A percentile compares a stretch with the other conserved stretches of the same genome.
These are phyloP conservation scores for Pythium apleroticum DNA, from an alignment of 352 stramenopile species.

Conservation along the genomic window DNA sequence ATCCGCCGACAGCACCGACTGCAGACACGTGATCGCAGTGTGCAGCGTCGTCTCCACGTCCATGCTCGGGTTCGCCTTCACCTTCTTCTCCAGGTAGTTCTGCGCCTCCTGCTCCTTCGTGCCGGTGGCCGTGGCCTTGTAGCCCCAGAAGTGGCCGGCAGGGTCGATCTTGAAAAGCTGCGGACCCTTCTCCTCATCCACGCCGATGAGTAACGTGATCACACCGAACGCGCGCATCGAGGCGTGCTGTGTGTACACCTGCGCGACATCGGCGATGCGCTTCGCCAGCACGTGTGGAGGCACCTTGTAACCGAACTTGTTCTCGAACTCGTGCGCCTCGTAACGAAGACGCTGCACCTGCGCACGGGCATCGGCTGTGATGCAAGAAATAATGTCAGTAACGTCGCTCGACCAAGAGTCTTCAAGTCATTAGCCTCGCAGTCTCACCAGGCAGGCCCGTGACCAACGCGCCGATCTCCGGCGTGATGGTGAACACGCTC, in stretches of 20 bases:
- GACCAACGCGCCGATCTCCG: conserved; percentile 95
- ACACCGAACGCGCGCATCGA: conserved; percentile 95
- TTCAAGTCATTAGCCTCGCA: background rate
- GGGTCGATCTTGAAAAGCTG: conserved; percentile 99
- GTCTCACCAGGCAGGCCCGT: conserved; percentile 88
- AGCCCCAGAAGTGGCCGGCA: conserved; percentile 97
- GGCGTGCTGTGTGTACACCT: conserved; percentile 95
- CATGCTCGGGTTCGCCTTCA: conserved; percentile 90
- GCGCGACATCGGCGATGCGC: conserved; percentile 96
- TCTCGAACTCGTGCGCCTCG: conserved; percentile 97
- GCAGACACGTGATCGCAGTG: conserved; percentile 97
- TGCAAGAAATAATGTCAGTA: background rate
- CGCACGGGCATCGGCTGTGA: conserved; percentile 85
- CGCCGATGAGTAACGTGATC: conserved; percentile 95
- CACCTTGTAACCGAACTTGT: conserved; percentile 96
- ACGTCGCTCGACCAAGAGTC: background rate
- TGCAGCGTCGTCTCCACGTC: conserved; percentile 93
- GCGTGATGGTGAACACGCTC: conserved; percentile 96
- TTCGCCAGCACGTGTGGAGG: conserved; percentile 95
- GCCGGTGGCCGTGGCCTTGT: conserved; percentile 92
- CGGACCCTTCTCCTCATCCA: conserved; percentile 98
- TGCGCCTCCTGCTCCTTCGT: conserved; percentile 98
- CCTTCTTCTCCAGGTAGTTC: conserved; percentile 99
- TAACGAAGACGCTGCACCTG: conserved; percentile 95
- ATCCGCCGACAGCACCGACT: conserved; percentile 96